Evolutionary conservation across 768 basidiomycete genomes (phyloP), one percentile per base, ranked within the genome.

Genomic region (Macrocybe gigantea): DNA sequence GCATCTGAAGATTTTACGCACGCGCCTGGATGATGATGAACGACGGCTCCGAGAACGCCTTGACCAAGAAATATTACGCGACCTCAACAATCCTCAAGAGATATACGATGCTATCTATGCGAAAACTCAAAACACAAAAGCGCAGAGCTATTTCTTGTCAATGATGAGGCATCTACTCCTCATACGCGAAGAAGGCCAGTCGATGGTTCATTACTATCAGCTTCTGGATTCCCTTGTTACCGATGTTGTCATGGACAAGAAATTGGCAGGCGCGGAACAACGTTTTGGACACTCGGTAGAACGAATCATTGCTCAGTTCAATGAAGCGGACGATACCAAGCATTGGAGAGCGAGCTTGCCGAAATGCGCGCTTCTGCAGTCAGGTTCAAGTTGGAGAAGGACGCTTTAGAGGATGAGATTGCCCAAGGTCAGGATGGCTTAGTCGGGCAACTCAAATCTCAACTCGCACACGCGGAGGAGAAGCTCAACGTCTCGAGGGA

Each of bases 141-240:
- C 93, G 5, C 74, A 77, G 55, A 83, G 88, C 53, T 84, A 94
- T 62, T 88, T 99, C 63, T 70, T 94, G 37, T 90, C 91, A n/a
- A 87, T 93, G 65, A 80, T 98, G 78, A 92, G 93, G 60, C 93
- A 97, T 65, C 64, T 99, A 48, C 74, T 97, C 13, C 79, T 98
- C 54, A 88, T 98, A 54, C 80, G 87, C 46, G 88, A 91, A 56
- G 91, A 97, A 55, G 90, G 86, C 5, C 84, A 85, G 33, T 74
- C 83, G 29, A 79, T 91, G 66, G 82, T 83, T 38, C 88, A 92
- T 53, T 89, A 94, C 62, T 97, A 88, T 64, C 91, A 91, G 63
- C 78, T 99, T 34, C 75, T 99, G 53, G 92, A 97, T 62, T 83
- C 86, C 6, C 73, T 97, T 39, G 80, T 98, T 39, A 83, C 90